Percentiles rank a stretch among this genome's conserved stretches.
phyloP scores from a whole-genome alignment of 148 eudicot genomes.

The Camellia sinensis region DNA sequence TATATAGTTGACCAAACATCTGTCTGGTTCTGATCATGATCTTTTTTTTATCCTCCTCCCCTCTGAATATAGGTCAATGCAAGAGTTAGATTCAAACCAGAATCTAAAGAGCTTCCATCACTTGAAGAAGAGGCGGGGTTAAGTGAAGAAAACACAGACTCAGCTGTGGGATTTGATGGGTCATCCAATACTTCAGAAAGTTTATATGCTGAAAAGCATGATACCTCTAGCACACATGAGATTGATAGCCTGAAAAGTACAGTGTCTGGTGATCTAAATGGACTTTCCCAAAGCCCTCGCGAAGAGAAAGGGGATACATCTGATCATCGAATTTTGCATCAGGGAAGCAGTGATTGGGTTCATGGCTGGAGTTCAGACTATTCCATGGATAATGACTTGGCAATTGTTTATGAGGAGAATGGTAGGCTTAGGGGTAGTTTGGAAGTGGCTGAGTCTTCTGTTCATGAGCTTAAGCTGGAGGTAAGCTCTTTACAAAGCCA shows the following conservation, averaged over 20 bases:
- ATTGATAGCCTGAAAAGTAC: constrained; percentile 71
- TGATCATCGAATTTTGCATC: constrained; percentile 34
- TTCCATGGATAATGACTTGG: constrained; percentile 55
- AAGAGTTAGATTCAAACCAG: constrained; percentile 51
- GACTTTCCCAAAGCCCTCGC: constrained; percentile 38
- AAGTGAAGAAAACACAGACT: constrained; percentile 61
- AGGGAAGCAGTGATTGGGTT: constrained; percentile 50
- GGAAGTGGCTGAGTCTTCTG: constrained; percentile 69
- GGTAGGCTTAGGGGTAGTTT: constrained; percentile 54
- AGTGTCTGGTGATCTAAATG: constrained; percentile 46
- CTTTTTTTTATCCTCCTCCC: constrained; percentile 4
- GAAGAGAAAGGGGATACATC: constrained; percentile 45
- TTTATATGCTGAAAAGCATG: constrained; percentile 74
- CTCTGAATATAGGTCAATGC: constrained; percentile 42
- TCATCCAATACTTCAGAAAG: constrained; percentile 80
- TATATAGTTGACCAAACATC: background rate
- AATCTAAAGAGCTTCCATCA: constrained; percentile 65
- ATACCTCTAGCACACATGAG: constrained; percentile 56
- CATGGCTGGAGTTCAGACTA: constrained; percentile 49
- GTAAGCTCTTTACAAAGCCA: constrained; percentile 57
- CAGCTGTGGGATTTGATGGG: constrained; percentile 61
- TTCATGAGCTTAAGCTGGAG: constrained; percentile 65
- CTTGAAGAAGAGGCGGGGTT: constrained; percentile 63
- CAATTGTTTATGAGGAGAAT: constrained; percentile 65
- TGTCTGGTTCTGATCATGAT: background rate